Percentiles rank a stretch among this genome's conserved stretches.
These are phyloP conservation scores for Yamadazyma pseudoaaseri DNA, from an alignment of 1,139 yeast species.

Conservation along the genomic window DNA sequence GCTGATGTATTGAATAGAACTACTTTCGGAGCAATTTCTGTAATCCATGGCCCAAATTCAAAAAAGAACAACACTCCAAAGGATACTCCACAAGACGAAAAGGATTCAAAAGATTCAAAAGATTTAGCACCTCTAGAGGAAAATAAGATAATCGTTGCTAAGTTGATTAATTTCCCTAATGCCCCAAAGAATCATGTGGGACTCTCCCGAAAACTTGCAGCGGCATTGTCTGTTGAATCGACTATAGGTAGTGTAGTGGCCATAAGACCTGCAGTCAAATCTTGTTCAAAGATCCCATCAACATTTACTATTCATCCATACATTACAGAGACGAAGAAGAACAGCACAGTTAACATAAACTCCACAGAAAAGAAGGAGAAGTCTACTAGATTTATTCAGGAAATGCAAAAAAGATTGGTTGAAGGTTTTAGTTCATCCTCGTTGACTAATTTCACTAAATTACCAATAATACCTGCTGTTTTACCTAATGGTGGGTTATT, in stretches of 20 bases:
- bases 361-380: constrained; percentile 31
- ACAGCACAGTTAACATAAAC: constrained; percentile 25
- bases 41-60: constrained; percentile 53
- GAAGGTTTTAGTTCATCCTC: constrained; percentile 23
- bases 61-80: constrained; percentile 19
- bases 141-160: constrained; percentile 53
- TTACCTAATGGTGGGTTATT: constrained; percentile 66
- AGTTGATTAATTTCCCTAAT: constrained; percentile 36
- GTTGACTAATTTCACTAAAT: constrained; percentile 45
- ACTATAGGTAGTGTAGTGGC: constrained; percentile 56
- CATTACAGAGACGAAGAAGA: constrained; percentile 41
- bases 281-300: constrained; percentile 39
- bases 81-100: constrained; percentile 11
- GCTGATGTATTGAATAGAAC: constrained; percentile 17
- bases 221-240: constrained; percentile 54
- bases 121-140: constrained; percentile 25
- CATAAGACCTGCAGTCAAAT: constrained; percentile 49
- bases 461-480: constrained; percentile 48
- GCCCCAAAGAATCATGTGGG: constrained; percentile 51
- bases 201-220: constrained; percentile 55
- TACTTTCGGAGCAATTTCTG: constrained; percentile 57
- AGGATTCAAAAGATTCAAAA: constrained; percentile 12
- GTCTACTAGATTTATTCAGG: constrained; percentile 15
- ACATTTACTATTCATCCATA: constrained; percentile 55
- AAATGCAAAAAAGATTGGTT: constrained; percentile 16